A percentile compares a stretch with the other conserved stretches of the same genome.
Conservation (phyloP, 2,329 filamentous ascomycete species). For the Xylaria sp. region DNA sequence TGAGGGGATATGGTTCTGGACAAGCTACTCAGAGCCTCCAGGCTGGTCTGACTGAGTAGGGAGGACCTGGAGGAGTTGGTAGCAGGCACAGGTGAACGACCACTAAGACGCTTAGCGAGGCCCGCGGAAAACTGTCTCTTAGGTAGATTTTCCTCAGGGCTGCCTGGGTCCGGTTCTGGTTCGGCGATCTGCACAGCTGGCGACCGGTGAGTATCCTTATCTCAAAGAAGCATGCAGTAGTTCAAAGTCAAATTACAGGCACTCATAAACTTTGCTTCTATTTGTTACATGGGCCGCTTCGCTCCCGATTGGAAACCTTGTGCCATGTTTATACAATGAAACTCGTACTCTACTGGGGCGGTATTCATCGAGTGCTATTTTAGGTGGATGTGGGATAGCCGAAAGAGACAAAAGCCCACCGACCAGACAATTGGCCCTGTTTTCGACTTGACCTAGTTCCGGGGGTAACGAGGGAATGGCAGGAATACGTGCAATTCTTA, state of each 20-base stretch:
- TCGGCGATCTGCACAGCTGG: conserved; percentile 69
- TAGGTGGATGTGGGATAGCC: background rate
- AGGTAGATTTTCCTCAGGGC: conserved; percentile 51
- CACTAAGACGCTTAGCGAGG: conserved; percentile 57
- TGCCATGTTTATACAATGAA: conserved; percentile 1
- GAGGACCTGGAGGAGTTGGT: conserved; percentile 59
- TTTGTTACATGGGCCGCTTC: conserved; percentile 10
- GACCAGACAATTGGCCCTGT: background rate
- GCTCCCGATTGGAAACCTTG: background rate
- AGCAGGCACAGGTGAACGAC: conserved; percentile 52
- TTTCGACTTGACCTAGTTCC: background rate
- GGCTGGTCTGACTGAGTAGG: conserved; percentile 52
- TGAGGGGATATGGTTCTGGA: conserved; percentile 44
- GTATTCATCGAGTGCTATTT: background rate
- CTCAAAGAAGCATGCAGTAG: conserved; percentile 7
- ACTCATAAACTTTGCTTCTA: background rate
- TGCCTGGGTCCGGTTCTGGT: conserved; percentile 52
- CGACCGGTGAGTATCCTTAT: conserved; percentile 37
- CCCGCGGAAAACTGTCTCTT: conserved; percentile 59
- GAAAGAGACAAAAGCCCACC: background rate
- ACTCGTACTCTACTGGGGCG: conserved; percentile 1
- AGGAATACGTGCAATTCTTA: background rate
- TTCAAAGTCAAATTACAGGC: conserved; percentile 7
- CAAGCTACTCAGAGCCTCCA: conserved; percentile 49
- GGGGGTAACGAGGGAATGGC: conserved; percentile 19